Percentiles rank a stretch among this genome's conserved stretches.
Conservation (phyloP, 2,329 filamentous ascomycete species). For the Fusarium subglutinans region DNA sequence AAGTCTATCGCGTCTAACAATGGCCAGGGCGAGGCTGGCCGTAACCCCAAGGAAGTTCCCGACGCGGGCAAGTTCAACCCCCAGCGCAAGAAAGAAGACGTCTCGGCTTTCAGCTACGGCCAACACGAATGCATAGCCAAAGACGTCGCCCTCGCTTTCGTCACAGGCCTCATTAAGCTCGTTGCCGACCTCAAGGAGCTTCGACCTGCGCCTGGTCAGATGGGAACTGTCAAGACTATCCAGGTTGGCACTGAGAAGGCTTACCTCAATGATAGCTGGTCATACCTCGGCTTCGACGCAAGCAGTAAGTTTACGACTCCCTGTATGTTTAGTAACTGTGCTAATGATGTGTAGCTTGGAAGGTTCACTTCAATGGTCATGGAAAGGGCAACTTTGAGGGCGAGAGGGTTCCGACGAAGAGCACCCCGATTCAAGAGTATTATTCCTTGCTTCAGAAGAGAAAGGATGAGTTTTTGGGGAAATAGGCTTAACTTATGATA, state of each 20-base stretch:
- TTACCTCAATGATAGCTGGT: slow-evolving; percentile 60
- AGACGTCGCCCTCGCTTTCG: slow-evolving; percentile 52
- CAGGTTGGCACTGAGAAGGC: slow-evolving; percentile 50
- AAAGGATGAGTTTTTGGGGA: slow-evolving; percentile 40
- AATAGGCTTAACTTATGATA: neutral
- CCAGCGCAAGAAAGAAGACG: slow-evolving; percentile 50
- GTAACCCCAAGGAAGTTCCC: slow-evolving; percentile 50
- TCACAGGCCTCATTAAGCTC: slow-evolving; percentile 55
- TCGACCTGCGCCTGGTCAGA: slow-evolving; percentile 56
- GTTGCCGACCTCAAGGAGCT: slow-evolving; percentile 55
- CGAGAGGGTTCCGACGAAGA: slow-evolving; percentile 40
- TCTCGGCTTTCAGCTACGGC: slow-evolving; percentile 57
- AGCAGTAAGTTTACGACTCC: slow-evolving; percentile 51
- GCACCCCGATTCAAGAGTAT: slow-evolving; percentile 45
- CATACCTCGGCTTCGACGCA: slow-evolving; percentile 54
- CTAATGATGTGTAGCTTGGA: slow-evolving; percentile 44
- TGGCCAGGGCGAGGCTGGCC: slow-evolving; percentile 49
- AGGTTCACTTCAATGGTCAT: slow-evolving; percentile 52
- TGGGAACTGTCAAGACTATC: slow-evolving; percentile 58
- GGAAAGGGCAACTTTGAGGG: slow-evolving; percentile 48
- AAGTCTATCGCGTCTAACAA: slow-evolving; percentile 12
- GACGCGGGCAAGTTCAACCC: slow-evolving; percentile 54
- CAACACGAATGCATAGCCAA: slow-evolving; percentile 58
- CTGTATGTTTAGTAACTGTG: accelerated
- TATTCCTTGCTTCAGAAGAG: slow-evolving; percentile 48